Percentiles rank a stretch among this genome's conserved stretches.
These are phyloP conservation scores for Diaporthe humulicola DNA, from an alignment of 2,329 filamentous ascomycete species.

Conservation along the genomic window DNA sequence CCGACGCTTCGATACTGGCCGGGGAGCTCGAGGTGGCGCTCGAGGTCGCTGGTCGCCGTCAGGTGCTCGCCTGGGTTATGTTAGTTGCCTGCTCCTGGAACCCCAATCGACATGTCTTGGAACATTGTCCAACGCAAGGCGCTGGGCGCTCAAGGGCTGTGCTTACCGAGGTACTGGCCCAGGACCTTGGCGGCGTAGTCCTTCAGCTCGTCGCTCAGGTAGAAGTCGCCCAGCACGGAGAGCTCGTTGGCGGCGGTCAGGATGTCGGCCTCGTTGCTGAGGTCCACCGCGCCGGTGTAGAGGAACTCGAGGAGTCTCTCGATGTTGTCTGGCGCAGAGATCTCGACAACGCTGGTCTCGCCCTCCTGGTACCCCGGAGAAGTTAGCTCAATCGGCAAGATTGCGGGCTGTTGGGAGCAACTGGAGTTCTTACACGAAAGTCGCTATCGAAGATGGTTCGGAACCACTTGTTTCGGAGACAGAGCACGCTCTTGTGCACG, in stretches of 20 bases:
- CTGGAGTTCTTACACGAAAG: not conserved
- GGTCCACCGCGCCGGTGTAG: not conserved
- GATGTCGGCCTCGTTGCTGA: not conserved
- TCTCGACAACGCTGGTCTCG: not conserved
- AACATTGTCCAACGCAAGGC: too few species aligned
- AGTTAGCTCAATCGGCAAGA: too few species aligned
- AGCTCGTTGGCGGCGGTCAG: not conserved
- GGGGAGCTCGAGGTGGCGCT: too few species aligned
- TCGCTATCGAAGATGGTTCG: not conserved
- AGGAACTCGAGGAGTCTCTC: conserved; percentile 9
- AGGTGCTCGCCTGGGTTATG: not conserved
- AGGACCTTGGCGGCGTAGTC: not conserved
- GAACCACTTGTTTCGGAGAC: conserved; percentile 4
- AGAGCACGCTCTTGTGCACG: not conserved
- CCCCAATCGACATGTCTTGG: too few species aligned
- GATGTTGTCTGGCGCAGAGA: not conserved
- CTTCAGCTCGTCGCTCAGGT: not conserved
- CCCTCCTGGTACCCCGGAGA: not conserved
- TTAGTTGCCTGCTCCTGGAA: too few species aligned
- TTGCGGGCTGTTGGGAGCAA: too few species aligned
- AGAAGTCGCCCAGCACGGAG: conserved; percentile 5
- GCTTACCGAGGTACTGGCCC: not conserved
- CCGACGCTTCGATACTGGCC: not conserved
- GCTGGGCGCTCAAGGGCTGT: too few species aligned
- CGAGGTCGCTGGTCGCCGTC: not conserved